A percentile compares a stretch with the other conserved stretches of the same genome.
Evolutionary conservation across 176 grass and related monocot species (phyloP).

Genomic region (Saccharum officinarum): DNA sequence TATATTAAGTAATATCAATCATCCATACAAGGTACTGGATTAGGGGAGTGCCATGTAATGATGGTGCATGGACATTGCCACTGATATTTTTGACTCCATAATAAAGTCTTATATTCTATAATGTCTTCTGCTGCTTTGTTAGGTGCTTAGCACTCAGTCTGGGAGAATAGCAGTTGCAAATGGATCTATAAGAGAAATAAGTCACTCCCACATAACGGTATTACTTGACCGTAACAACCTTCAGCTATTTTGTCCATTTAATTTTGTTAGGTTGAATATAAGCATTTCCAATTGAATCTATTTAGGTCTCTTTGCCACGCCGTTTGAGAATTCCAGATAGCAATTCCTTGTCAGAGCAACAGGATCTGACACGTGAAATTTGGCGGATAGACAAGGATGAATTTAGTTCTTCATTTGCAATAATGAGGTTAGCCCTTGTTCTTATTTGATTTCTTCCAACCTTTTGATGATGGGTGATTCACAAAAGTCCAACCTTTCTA

Average conservation of each 20-base stretch:
- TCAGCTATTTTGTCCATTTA: constrained; percentile 18
- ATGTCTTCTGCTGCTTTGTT: constrained; percentile 1
- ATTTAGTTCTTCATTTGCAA: constrained; percentile 78
- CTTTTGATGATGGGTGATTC: background rate
- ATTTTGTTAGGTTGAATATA: constrained; percentile 31
- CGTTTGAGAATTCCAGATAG: constrained; percentile 72
- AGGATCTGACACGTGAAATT: constrained; percentile 53
- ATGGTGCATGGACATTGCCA: background rate
- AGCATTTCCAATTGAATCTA: constrained; percentile 30
- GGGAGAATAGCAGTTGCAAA: constrained; percentile 75
- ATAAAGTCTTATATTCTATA: constrained; percentile 14
- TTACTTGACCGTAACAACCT: constrained; percentile 27
- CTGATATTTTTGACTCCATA: background rate
- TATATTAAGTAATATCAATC: constrained; percentile 14
- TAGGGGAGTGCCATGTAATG: background rate
- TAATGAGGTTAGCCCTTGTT: constrained; percentile 71
- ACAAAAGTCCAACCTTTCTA: constrained; percentile 23
- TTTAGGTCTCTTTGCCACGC: constrained; percentile 80
- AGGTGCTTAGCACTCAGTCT: constrained; percentile 92
- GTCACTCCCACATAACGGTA: constrained; percentile 68
- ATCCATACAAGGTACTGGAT: background rate
- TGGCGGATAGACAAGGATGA: constrained; percentile 95
- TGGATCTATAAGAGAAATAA: constrained; percentile 83
- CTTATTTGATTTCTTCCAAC: constrained; percentile 19
- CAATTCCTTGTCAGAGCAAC: constrained; percentile 58